Conservation (phyloP, 73 alveolate genomes). For the Paraurostyla sp. region DNA sequence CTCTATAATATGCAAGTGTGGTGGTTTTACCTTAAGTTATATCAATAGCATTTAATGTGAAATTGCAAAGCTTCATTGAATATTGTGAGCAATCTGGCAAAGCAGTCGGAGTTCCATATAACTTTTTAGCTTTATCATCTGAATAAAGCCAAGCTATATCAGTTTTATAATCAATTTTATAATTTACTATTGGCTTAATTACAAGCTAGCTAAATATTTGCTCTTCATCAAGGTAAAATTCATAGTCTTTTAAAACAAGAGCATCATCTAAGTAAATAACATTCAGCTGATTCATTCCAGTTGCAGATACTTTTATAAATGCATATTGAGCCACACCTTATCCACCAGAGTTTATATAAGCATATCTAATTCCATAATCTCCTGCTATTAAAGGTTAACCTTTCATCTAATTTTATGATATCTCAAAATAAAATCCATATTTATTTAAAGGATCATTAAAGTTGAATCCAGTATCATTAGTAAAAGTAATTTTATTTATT, state of each 20-base stretch:
- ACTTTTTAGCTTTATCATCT: background rate
- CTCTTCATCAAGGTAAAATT: background rate
- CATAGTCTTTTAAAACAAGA: background rate
- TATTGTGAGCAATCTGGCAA: background rate
- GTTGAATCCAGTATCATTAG: background rate
- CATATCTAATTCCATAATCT: background rate
- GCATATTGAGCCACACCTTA: background rate
- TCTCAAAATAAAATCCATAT: background rate
- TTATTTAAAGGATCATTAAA: background rate
- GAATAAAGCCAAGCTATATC: background rate
- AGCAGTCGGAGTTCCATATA: background rate
- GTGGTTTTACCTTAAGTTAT: background rate
- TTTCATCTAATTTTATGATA: background rate
- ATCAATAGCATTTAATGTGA: background rate
- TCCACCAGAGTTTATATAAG: background rate
- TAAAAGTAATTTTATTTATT: background rate
- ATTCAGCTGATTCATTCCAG: background rate
- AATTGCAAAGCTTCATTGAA: background rate
- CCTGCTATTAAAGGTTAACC: background rate
- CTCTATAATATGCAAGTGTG: background rate
- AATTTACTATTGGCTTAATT: background rate
- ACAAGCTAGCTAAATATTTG: background rate
- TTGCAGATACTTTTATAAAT: background rate
- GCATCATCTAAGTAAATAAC: background rate
- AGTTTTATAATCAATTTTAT: background rate